Evolutionary conservation across 2,329 filamentous ascomycete genomes (phyloP), one percentile per base, ranked within the genome.

Genomic region (Aspergillus intermedius): DNA sequence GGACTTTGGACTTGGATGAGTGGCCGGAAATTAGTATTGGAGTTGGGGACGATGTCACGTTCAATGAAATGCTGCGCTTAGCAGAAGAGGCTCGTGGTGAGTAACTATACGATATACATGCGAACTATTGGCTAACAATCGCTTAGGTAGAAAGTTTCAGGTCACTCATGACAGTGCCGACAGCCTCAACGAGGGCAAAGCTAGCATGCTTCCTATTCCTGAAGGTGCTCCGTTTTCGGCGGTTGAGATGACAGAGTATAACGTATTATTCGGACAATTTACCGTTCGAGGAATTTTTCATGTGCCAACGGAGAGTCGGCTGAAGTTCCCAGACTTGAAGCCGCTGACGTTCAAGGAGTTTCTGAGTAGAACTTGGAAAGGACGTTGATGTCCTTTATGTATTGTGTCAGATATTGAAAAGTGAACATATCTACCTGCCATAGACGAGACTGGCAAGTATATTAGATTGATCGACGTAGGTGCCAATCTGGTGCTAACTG

Each of bases 31-130:
- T 54, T 21, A 66, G 58, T 44, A 42, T 65, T 2, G 47, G 65
- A 19, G 63, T 65, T 2, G 72, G 72, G 0, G 74, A 76, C 46
- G 64, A 65, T 37, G 48, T 73, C 13, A 74, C 72, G 0, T 73
- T 66, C 57, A 75, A 75, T 37, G 63, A 77, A 54, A 56, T 77
- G 5, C 46, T 77, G n/a, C 42, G 44, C n/a, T 49, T 72, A 13
- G 74, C 69, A 0, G 72, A 77, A 53, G 62, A 69, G 40, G 60
- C 67, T 23, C 69, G 61, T 45, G 73, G 73, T 62, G 61, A 68
- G 63, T 51, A 32, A 2, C 10, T 30, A 30, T 30, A 13, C 10
- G 32, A 48, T 35, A n/a, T n/a, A 4, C n/a, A 7, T 17, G 34
- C n/a, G 13, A 9, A 9, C n/a, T 35, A 15, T n/a, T 9, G 3